Evolutionary conservation across 2,329 filamentous ascomycete species (phyloP).

Genomic region (Fusarium foetens): DNA sequence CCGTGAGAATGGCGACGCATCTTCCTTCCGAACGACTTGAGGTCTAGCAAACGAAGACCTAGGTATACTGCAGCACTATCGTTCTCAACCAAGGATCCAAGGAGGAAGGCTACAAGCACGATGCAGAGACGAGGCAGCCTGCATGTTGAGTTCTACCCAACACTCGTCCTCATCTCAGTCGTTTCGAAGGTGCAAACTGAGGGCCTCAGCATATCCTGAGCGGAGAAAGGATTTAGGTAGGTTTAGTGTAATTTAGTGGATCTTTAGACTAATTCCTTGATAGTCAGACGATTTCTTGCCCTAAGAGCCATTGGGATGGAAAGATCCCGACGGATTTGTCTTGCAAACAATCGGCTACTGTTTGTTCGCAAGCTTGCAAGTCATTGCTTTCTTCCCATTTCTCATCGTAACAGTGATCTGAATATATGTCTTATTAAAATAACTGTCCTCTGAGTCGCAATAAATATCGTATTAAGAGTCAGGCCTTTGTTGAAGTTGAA

Average conservation of each 20-base stretch:
- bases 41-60: no score
- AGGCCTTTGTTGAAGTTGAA: background rate
- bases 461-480: background rate
- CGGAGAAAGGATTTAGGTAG: rapidly evolving
- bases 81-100: no score
- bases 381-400: rapidly evolving
- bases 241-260: background rate
- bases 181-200: no score
- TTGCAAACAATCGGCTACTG: rapidly evolving
- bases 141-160: no score
- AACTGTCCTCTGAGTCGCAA: rapidly evolving
- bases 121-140: no score
- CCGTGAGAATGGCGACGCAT: no score
- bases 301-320: no score
- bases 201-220: background rate
- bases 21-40: no score
- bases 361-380: background rate
- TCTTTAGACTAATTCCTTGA: background rate
- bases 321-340: no score
- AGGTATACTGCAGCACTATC: no score
- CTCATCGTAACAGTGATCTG: rapidly evolving
- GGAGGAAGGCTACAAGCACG: no score
- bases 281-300: background rate
- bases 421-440: rapidly evolving
- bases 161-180: no score